Evolutionary conservation across 2,329 filamentous ascomycete species (phyloP).

Genomic region (Ceratocystis cacaofunesta): DNA sequence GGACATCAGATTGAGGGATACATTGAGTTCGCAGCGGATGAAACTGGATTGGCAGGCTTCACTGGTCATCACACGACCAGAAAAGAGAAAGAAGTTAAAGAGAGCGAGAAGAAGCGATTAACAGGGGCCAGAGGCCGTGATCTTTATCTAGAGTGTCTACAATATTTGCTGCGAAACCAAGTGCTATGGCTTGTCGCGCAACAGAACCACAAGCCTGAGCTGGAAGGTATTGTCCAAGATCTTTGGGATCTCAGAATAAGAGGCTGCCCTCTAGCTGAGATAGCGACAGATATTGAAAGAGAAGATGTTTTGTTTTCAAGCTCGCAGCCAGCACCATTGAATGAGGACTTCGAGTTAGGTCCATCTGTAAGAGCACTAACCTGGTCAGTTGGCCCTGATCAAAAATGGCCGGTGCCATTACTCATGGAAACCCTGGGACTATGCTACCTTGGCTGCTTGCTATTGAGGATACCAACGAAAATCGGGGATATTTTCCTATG

Average conservation of each 20-base stretch:
- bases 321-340: slow-evolving; percentile 23
- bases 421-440: slow-evolving; percentile 62
- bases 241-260: slow-evolving; percentile 64
- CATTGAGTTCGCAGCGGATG: slow-evolving; percentile 45
- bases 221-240: slow-evolving; percentile 68
- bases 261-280: slow-evolving; percentile 24
- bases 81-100: slow-evolving; percentile 33
- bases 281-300: not conserved
- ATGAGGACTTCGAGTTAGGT: slow-evolving; percentile 19
- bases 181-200: slow-evolving; percentile 54
- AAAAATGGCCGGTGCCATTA: slow-evolving; percentile 44
- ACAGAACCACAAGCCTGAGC: slow-evolving; percentile 51
- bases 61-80: slow-evolving; percentile 29
- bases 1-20: slow-evolving; percentile 64
- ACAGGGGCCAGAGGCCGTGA: slow-evolving; percentile 54
- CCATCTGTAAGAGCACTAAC: slow-evolving; percentile 25
- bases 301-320: slow-evolving; percentile 21
- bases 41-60: slow-evolving; percentile 50
- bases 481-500: slow-evolving; percentile 58
- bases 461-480: slow-evolving; percentile 63
- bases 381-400: slow-evolving; percentile 32
- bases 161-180: slow-evolving; percentile 74
- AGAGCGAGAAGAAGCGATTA: slow-evolving; percentile 42
- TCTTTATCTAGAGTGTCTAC: slow-evolving; percentile 70
- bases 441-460: slow-evolving; percentile 63